These are phyloP conservation scores for Neurospora crassa DNA, from an alignment of 2,329 filamentous ascomycete species.

Conservation along the genomic window DNA sequence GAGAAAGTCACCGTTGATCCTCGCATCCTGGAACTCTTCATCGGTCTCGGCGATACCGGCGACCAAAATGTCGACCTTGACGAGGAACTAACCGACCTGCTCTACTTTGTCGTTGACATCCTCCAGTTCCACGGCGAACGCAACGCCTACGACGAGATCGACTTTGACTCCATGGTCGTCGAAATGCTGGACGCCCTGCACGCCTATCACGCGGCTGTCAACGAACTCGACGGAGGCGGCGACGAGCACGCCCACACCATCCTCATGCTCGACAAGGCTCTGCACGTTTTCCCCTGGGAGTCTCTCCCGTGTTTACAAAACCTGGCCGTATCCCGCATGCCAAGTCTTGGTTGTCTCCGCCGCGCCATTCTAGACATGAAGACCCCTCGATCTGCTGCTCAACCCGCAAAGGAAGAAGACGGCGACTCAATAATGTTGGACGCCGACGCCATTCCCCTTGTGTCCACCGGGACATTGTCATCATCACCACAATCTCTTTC, in stretches of 20 bases:
- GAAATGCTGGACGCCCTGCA: slow-evolving; percentile 79
- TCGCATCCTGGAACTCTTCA: slow-evolving; percentile 74
- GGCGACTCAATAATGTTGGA: slow-evolving; percentile 7
- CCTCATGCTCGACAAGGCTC: slow-evolving; percentile 79
- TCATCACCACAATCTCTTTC: slow-evolving; percentile 7
- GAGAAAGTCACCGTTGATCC: slow-evolving; percentile 40
- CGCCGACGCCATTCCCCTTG: slow-evolving; percentile 2
- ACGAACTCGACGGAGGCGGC: slow-evolving; percentile 26
- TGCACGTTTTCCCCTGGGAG: slow-evolving; percentile 94
- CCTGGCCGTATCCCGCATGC: slow-evolving; percentile 74
- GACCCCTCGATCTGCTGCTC: background rate
- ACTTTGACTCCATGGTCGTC: slow-evolving; percentile 85
- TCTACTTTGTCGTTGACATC: slow-evolving; percentile 95
- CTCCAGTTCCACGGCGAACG: slow-evolving; percentile 92
- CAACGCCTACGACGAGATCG: slow-evolving; percentile 96
- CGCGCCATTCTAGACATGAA: slow-evolving; percentile 54
- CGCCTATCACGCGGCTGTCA: slow-evolving; percentile 56
- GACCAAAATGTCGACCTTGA: slow-evolving; percentile 62
- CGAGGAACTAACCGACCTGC: slow-evolving; percentile 79
- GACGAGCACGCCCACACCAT: slow-evolving; percentile 60
- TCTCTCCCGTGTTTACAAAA: slow-evolving; percentile 77
- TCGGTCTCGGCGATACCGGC: slow-evolving; percentile 62
- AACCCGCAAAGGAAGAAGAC: slow-evolving; percentile 4
- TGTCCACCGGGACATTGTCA: background rate
- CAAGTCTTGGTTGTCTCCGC: slow-evolving; percentile 74